A percentile compares a stretch with the other conserved stretches of the same genome.
phyloP scores from a whole-genome alignment of 805 yeast species.

The Saturnispora dispora region DNA sequence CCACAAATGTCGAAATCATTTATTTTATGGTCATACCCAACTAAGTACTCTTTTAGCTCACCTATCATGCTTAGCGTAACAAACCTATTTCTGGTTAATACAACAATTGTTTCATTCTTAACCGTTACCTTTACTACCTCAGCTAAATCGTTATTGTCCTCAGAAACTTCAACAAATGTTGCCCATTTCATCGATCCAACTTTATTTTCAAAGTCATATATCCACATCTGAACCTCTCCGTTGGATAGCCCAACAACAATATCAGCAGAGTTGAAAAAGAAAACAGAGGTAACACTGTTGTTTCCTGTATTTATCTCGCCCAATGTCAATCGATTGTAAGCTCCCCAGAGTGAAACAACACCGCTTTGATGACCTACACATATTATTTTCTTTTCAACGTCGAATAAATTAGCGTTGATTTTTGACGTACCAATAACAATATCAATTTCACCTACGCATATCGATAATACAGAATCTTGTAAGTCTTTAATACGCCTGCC shows the following conservation, averaged over 20 bases:
- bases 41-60: conserved; percentile 4
- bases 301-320: conserved; percentile 17
- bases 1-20: conserved; percentile 7
- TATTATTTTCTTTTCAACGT: conserved; percentile 35
- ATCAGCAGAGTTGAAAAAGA: not conserved
- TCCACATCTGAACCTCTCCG: conserved; percentile 14
- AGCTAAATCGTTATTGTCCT: not conserved
- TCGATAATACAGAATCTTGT: conserved; percentile 24
- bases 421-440: not conserved
- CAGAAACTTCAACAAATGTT: not conserved
- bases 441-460: not conserved
- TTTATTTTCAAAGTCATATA: conserved; percentile 5
- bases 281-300: conserved; percentile 6
- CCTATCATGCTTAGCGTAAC: conserved; percentile 11
- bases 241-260: conserved; percentile 15
- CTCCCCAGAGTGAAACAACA: conserved; percentile 35
- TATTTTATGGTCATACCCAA: conserved; percentile 11
- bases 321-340: conserved; percentile 19
- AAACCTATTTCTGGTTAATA: conserved; percentile 7
- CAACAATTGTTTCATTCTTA: conserved; percentile 1
- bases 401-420: conserved; percentile 31
- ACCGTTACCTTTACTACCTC: conserved; percentile 3
- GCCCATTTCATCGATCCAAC: conserved; percentile 11
- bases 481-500: conserved; percentile 30
- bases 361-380: conserved; percentile 38